Evolutionary conservation across 2,329 filamentous ascomycete genomes (phyloP), one percentile per base, ranked within the genome.

Genomic region (Aspergillus versicolor): DNA sequence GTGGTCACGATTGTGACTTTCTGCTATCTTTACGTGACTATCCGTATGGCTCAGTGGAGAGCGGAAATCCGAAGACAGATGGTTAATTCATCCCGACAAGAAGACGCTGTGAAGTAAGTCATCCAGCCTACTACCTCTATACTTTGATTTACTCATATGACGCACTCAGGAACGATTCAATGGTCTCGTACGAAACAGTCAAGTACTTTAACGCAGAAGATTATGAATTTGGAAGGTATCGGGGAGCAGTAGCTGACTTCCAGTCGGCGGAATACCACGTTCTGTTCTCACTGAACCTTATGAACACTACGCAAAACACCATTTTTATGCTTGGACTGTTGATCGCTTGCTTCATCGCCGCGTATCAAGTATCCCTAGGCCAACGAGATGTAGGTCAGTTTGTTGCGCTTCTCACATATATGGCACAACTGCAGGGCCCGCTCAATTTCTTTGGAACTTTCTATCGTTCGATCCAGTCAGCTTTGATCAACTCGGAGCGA

Each of bases 141-240:
- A 32, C 19, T 44, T 7, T 8, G 17, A 41, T 38, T 17, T 40
- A 43, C 54, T 54, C 34, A 56, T 41, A 51, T 27, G 27, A 57
- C 51, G 19, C 13, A 40, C 13, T 12, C 61, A 84, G 81, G 77
- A 97, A 97, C 71, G 94, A 99, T 73, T 97, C 94, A 0, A 94
- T 99, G 79, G 92, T 94, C 61, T 96, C 92, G n/a, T 99, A 97
- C 73, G 94, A 99, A 77, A 93, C 90, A 2, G 90, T 93, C 70
- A 94, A 93, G 71, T 93, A 93, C 68, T 94, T 94, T 80, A 93
- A 93, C 65, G 90, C 90, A 7, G 90, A 93, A 68, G 80, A 84
- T 2, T 92, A 89, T 68, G 90, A 94, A 68, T 92, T 91, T 64
- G 78, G 82, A 48, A 84, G 90, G 22, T 93, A 92, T 68, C 82